Conservation (phyloP, 768 basidiomycete genomes). For the Psilocybe sp. region DNA sequence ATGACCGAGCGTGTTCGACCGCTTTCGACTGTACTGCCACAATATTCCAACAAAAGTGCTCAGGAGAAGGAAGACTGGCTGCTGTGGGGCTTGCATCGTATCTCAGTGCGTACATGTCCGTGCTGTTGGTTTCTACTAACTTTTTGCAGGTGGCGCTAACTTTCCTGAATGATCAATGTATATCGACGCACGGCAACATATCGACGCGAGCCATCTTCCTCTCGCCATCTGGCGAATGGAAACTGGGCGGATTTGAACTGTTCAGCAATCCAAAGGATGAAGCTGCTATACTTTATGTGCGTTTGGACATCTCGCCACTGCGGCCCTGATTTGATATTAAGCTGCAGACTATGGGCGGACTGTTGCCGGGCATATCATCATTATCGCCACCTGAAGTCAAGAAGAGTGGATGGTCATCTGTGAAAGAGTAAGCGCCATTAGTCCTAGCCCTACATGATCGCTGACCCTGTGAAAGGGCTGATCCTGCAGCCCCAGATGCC, state of each 20-base stretch:
- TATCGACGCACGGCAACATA: constrained; percentile 82
- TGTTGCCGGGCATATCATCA: constrained; percentile 56
- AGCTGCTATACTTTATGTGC: constrained; percentile 74
- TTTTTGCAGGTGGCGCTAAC: constrained; percentile 71
- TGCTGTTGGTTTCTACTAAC: not conserved
- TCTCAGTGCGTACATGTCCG: constrained; percentile 61
- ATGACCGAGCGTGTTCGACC: constrained; percentile 94
- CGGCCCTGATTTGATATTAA: constrained; percentile 4
- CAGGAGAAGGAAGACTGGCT: constrained; percentile 84
- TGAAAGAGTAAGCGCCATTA: constrained; percentile 67
- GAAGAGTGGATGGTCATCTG: constrained; percentile 76
- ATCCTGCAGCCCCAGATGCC: constrained; percentile 71
- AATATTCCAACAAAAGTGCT: constrained; percentile 59
- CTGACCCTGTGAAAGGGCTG: constrained; percentile 28
- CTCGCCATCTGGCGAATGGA: constrained; percentile 95
- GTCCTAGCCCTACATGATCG: not conserved
- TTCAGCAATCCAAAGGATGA: constrained; percentile 83
- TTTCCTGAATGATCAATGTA: constrained; percentile 83
- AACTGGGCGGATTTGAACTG: constrained; percentile 91
- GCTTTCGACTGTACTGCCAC: constrained; percentile 55
- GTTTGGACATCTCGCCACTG: constrained; percentile 17
- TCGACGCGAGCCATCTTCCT: constrained; percentile 79
- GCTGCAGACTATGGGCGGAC: constrained; percentile 62
- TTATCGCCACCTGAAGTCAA: constrained; percentile 85
- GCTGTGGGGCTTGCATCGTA: constrained; percentile 89